Evolutionary conservation across 495 filamentous ascomycete species (phyloP), one percentile per base, ranked within the genome.

Genomic region (Trichoderma gamsii): DNA sequence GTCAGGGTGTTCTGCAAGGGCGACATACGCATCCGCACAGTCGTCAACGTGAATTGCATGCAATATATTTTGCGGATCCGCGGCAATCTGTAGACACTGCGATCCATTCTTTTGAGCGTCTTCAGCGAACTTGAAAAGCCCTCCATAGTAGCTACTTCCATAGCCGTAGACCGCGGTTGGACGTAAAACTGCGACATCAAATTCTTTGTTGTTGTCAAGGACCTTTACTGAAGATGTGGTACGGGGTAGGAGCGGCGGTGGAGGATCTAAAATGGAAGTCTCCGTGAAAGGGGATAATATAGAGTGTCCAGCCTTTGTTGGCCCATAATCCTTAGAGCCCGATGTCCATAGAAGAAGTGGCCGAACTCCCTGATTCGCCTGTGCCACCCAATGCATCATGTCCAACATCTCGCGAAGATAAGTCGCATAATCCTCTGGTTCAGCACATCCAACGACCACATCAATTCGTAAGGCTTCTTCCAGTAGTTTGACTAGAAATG

Each of bases 291-390:
- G 76, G 65, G 67, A 65, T 3, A 81, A 70, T 1, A 64, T 72
- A 0, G 70, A 44, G 0, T 71, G 65, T 8, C 76, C 77, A 13
- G 15, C 46, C 5, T 49, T 0, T 74, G 66, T 0, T 65, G 69
- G 2, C 74, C 80, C 32, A 67, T 83, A 83, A 68, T 83, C 79
- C 64, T 83, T 82, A 68, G 77, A 80, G 0, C 80, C 80, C 13
- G 75, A 78, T n/a, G 74, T 78, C 59, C 74, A 71, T 2, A 83
- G 46, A 18, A 49, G 13, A 5, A 49, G n/a, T 12, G 46, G n/a
- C 13, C 46, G 46, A 49, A 49, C 46, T 5, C 46, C 46, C 8
- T 49, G 8, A 18, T 16, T 49, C n/a, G 46, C 46, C n/a, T 5
- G 13, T 49, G 13, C n/a, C 46, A 49, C 13, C 46, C 46, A 49